phyloP scores from a whole-genome alignment of 1,139 yeast genomes.

The Geotrichum phurueaensis region DNA sequence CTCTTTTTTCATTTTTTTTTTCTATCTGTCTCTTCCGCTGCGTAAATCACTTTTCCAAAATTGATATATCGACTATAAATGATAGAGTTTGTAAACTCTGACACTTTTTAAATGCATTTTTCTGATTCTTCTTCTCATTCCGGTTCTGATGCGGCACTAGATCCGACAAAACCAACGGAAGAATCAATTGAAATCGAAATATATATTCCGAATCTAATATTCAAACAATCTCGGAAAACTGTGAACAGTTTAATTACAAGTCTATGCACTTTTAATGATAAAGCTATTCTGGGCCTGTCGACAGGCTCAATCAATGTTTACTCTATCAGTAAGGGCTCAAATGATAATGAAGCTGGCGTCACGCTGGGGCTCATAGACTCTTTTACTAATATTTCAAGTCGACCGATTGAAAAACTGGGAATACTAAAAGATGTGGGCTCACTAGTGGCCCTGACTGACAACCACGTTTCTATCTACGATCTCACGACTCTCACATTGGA shows the following conservation, averaged over 20 bases:
- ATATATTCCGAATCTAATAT: slow-evolving; percentile 3
- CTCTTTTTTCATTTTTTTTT: background rate
- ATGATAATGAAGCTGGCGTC: slow-evolving; percentile 13
- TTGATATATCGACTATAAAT: background rate
- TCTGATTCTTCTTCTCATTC: background rate
- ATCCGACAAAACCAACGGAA: background rate
- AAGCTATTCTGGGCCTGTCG: slow-evolving; percentile 26
- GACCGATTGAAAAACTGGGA: slow-evolving; percentile 33
- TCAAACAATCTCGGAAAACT: background rate
- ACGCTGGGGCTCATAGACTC: slow-evolving; percentile 17
- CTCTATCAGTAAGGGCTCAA: slow-evolving; percentile 14
- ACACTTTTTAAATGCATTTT: background rate
- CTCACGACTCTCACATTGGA: slow-evolving; percentile 31
- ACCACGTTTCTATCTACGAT: slow-evolving; percentile 34
- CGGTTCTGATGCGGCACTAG: background rate
- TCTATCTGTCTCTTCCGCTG: background rate
- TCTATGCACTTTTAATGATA: slow-evolving; percentile 26
- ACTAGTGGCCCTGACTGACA: slow-evolving; percentile 34
- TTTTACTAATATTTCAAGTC: slow-evolving; percentile 18
- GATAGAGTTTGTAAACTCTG: background rate
- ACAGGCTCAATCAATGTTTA: slow-evolving; percentile 27
- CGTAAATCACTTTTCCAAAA: background rate
- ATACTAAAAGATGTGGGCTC: slow-evolving; percentile 36
- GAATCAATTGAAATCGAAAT: slow-evolving; percentile 2
- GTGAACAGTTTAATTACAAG: background rate